phyloP scores from a whole-genome alignment of 768 basidiomycete species.

The Russula virescens region DNA sequence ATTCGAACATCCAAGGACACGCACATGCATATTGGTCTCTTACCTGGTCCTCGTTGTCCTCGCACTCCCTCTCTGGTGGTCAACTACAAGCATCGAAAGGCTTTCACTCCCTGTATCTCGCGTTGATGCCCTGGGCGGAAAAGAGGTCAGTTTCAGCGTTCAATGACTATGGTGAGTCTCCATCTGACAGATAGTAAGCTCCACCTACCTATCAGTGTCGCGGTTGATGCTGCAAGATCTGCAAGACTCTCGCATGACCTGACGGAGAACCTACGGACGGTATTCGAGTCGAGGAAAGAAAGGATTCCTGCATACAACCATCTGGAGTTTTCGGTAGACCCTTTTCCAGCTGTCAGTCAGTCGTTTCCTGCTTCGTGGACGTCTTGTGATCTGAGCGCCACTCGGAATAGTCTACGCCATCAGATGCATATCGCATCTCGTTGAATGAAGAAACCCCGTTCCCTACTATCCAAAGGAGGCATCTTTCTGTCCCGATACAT shows the following conservation, averaged over 20 bases:
- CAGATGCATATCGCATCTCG: constrained; percentile 14
- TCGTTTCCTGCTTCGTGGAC: constrained; percentile 11
- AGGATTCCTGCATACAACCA: constrained; percentile 3
- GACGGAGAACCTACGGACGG: background rate
- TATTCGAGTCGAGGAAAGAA: constrained; percentile 14
- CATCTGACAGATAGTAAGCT: constrained; percentile 12
- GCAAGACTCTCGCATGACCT: background rate
- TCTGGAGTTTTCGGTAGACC: constrained; percentile 13
- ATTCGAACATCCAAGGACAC: constrained; percentile 23
- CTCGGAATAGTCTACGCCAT: constrained; percentile 2
- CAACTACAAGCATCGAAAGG: constrained; percentile 83
- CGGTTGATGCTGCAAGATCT: constrained; percentile 1
- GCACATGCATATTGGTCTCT: constrained; percentile 58
- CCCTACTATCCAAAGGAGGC: constrained; percentile 12
- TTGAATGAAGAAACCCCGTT: constrained; percentile 5
- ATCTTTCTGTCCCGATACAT: constrained; percentile 20
- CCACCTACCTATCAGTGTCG: constrained; percentile 18
- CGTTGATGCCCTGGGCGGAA: constrained; percentile 11
- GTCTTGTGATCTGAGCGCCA: constrained; percentile 9
- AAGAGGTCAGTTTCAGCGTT: constrained; percentile 14
- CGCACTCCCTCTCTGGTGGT: constrained; percentile 91
- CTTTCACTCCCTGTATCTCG: constrained; percentile 50
- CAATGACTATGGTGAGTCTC: background rate
- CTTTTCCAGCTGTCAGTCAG: constrained; percentile 19
- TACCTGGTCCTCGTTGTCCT: constrained; percentile 78